These are phyloP conservation scores for Pilasporangium apinafurcum DNA, from an alignment of 352 stramenopile species.

Conservation along the genomic window DNA sequence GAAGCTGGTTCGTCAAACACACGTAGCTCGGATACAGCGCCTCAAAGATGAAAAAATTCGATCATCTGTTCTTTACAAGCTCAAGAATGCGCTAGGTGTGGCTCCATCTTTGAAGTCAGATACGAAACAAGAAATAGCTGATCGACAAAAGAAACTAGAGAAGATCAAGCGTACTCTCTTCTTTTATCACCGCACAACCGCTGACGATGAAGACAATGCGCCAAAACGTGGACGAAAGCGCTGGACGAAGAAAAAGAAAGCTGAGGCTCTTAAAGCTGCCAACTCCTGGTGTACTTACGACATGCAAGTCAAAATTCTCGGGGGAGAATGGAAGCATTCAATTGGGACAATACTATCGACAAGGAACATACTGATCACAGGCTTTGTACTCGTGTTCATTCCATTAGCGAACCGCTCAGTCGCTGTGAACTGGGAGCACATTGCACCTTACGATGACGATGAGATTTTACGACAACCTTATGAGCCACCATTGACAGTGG, in stretches of 20 bases:
- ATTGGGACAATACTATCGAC: constrained; percentile 53
- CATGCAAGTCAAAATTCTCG: constrained; percentile 37
- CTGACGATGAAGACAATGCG: constrained; percentile 1
- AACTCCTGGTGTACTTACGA: constrained; percentile 49
- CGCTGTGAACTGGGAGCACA: constrained; percentile 49
- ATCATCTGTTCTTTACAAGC: constrained; percentile 27
- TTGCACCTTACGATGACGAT: constrained; percentile 39
- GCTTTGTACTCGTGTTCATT: constrained; percentile 57
- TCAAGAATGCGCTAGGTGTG: constrained; percentile 29
- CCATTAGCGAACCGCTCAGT: constrained; percentile 39
- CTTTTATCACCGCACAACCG: constrained; percentile 18
- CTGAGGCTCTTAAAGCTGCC: constrained; percentile 22
- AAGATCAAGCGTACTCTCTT: constrained; percentile 44
- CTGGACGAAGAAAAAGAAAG: constrained; percentile 40
- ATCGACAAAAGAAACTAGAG: constrained; percentile 20
- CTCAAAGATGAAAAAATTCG: constrained; percentile 33
- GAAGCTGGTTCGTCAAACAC: constrained; percentile 39
- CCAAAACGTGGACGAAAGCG: constrained; percentile 18
- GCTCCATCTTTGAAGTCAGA: constrained; percentile 43
- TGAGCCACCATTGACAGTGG: constrained; percentile 14
- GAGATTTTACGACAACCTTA: constrained; percentile 34
- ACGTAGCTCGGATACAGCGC: constrained; percentile 28
- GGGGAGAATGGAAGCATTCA: constrained; percentile 34
- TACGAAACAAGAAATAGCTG: constrained; percentile 38
- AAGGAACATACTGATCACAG: constrained; percentile 53